A percentile compares a stretch with the other conserved stretches of the same genome.
Evolutionary conservation across 306 rosid genomes (phyloP).

Genomic region (Geum urbanum): DNA sequence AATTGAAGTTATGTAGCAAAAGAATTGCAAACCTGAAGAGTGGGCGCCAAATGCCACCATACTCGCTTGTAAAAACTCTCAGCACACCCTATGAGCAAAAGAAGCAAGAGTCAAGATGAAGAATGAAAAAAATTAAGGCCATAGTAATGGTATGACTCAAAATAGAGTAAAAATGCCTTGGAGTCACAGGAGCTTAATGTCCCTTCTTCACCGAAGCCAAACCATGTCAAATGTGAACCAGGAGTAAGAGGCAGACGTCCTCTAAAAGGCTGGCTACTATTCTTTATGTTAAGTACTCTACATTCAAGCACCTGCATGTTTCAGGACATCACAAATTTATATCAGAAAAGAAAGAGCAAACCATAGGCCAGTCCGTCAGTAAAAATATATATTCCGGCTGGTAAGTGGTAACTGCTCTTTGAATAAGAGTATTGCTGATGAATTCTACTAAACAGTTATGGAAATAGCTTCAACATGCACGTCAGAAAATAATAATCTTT

Average conservation of each 20-base stretch:
- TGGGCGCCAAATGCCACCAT: constrained; percentile 93
- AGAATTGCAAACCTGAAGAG: constrained; percentile 69
- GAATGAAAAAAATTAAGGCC: constrained; percentile 17
- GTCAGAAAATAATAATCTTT: neutral
- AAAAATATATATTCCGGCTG: constrained; percentile 15
- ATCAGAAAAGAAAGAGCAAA: constrained; percentile 9
- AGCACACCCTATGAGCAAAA: constrained; percentile 60
- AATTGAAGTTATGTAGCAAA: constrained; percentile 7
- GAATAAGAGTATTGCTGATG: neutral
- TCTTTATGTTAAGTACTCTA: constrained; percentile 52
- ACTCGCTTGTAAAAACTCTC: constrained; percentile 72
- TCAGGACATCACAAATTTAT: constrained; percentile 16
- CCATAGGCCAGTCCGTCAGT: neutral
- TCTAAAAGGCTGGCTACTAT: constrained; percentile 47
- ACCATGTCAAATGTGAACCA: constrained; percentile 75
- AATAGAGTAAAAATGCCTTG: constrained; percentile 45
- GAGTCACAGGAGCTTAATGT: constrained; percentile 82
- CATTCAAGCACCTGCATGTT: constrained; percentile 69
- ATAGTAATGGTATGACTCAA: constrained; percentile 7
- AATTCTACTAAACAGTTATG: neutral
- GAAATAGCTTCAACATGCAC: neutral
- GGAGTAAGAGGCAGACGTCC: constrained; percentile 83
- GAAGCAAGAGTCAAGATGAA: constrained; percentile 16
- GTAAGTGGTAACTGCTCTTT: constrained; percentile 7
- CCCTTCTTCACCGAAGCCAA: constrained; percentile 94